phyloP scores from a whole-genome alignment of 2,329 filamentous ascomycete species.

The Phyllosticta ampelicida region DNA sequence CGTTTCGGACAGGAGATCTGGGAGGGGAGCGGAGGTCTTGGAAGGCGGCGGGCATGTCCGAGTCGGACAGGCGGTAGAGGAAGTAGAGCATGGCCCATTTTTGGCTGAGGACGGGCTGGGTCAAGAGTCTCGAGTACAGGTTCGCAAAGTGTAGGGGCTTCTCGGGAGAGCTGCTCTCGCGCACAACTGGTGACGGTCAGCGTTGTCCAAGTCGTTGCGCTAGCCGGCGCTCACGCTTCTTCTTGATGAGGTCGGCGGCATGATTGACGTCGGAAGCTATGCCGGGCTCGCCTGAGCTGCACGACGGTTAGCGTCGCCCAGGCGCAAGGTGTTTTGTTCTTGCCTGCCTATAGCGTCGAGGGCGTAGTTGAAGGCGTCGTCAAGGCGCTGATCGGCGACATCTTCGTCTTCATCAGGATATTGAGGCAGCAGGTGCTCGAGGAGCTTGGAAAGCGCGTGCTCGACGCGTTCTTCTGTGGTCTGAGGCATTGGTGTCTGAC shows the following conservation, averaged over 20 bases:
- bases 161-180: conserved; percentile 60
- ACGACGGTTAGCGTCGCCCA: conserved; percentile 26
- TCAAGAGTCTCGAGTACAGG: conserved; percentile 76
- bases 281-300: conserved; percentile 36
- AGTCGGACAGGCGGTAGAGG: conserved; percentile 71
- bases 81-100: conserved; percentile 97
- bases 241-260: conserved; percentile 84
- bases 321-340: conserved; percentile 26
- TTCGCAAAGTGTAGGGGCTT: conserved; percentile 80
- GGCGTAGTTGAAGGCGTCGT: conserved; percentile 46
- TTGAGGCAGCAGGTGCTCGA: conserved; percentile 60
- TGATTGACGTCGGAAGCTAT: conserved; percentile 71
- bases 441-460: conserved; percentile 67
- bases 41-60: conserved; percentile 36
- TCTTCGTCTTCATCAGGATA: conserved; percentile 56
- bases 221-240: conserved; percentile 42
- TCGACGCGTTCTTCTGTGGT: conserved; percentile 51
- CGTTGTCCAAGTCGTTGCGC: neutral
- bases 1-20: conserved; percentile 10
- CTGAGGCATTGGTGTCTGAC: conserved; percentile 14
- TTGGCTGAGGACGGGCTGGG: conserved; percentile 83
- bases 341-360: conserved; percentile 34
- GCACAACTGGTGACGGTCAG: conserved; percentile 45
- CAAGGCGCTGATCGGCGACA: conserved; percentile 57
- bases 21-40: conserved; percentile 14